Evolutionary conservation across 2,329 filamentous ascomycete species (phyloP).

Genomic region (Talaromyces sp.): DNA sequence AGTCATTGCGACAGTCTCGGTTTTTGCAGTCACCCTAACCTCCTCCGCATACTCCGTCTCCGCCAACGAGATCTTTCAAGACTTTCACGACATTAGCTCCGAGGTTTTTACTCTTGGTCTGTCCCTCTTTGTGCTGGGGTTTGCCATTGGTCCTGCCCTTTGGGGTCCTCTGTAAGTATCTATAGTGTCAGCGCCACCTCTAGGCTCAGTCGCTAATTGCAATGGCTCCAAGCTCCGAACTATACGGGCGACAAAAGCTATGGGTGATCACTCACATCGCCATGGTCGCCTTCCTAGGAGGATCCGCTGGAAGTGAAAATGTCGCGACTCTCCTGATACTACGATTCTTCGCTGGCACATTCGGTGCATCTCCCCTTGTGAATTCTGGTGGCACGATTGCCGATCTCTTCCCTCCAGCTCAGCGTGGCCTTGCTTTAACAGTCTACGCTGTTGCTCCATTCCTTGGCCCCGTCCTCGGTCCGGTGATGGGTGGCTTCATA

Average conservation of each 20-base stretch:
- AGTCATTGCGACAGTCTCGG: too few species aligned
- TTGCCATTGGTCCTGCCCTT: too few species aligned
- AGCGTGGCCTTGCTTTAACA: constrained; percentile 42
- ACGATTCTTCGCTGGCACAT: constrained; percentile 53
- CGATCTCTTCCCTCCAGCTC: constrained; percentile 43
- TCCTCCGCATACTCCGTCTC: too few species aligned
- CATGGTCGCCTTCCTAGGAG: constrained; percentile 58
- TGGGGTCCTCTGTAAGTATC: too few species aligned
- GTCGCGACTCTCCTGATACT: constrained; percentile 58
- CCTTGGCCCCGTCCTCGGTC: constrained; percentile 49
- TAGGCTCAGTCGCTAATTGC: too few species aligned
- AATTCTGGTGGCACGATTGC: constrained; percentile 48
- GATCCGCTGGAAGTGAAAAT: constrained; percentile 52
- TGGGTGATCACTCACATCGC: constrained; percentile 57
- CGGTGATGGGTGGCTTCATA: constrained; percentile 52
- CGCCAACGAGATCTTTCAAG: too few species aligned
- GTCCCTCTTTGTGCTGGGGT: too few species aligned
- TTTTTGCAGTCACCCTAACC: too few species aligned
- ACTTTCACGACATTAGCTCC: too few species aligned
- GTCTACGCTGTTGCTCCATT: constrained; percentile 45
- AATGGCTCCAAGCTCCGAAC: constrained; percentile 9
- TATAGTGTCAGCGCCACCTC: too few species aligned
- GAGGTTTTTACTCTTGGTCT: too few species aligned
- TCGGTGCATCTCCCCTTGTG: constrained; percentile 43
- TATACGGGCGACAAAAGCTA: constrained; percentile 43